Base-by-base conservation (phyloP, 2,329 filamentous ascomycete species). In the Fusarium udum region DNA sequence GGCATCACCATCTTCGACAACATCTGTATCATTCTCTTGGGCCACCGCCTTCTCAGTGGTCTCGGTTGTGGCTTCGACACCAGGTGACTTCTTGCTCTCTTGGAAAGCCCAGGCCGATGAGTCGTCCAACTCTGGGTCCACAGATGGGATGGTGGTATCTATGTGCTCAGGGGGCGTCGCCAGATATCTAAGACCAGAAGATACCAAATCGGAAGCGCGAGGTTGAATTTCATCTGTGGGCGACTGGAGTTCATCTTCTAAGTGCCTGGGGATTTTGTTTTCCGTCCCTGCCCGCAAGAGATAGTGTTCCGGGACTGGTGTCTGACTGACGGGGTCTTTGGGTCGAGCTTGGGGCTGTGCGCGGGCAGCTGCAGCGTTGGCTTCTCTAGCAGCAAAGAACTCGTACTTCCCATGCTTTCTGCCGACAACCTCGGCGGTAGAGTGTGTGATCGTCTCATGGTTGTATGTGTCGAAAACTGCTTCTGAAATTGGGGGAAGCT, bases 381-480 rank as follows among this genome's bases (percentile, higher is more conserved):
- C 73, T 52, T 83, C 84, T 32, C 84, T 78, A 11, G 84, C 83
- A 7, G 75, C 75, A 57, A 85, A 85, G 57, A 76, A 85, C 28
- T 84, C 83, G 14, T 66, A 66, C 56, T 84, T 85, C 4, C 82
- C 83, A 7, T 79, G 81, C 57, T 76, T 80, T 31, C 78, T 73
- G 3, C 83, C 83, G 48, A 84, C 74, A 12, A 73, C 56, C 43
- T 81, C 78, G 22, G 79, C 80, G 28, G 65, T n/a, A 18, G 56
- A 56, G 18, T 58, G 45, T 12, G 49, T 24, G 6, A 57, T 55
- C 20, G 49, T 65, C 16, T 51, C 43, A 13, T 42, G 42, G 3
- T 15, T 42, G 14, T 64, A 67, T 26, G n/a, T 48, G 24, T 62
- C 22, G 26, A 46, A 28, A 28, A 75, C 61, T 10, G 71, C 62